Conservation (phyloP, 78 protist genomes). For the Emiliania huxleyi region DNA sequence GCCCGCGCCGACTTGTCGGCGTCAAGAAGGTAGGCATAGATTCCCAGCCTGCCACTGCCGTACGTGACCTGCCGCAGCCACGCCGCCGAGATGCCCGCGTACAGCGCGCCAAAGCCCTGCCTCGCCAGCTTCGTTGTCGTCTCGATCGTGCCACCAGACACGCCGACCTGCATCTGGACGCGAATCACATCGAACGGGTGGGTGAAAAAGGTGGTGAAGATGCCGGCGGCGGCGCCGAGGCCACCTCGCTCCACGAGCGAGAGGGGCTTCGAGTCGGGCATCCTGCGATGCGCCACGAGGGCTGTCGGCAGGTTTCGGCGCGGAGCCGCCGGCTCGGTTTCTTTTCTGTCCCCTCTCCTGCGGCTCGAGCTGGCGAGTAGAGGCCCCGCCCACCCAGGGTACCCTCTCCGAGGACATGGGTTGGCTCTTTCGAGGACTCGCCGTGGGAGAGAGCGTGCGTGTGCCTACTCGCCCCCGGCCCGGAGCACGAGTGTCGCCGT, state of each 20-base stretch:
- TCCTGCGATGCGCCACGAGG: too few species aligned
- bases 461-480: too few species aligned
- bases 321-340: too few species aligned
- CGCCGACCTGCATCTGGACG: neutral
- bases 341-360: too few species aligned
- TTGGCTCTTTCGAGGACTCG: too few species aligned
- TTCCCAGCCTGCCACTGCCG: neutral
- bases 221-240: neutral
- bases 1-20: neutral
- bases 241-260: neutral
- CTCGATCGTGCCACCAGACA: neutral
- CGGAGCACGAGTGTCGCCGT: too few species aligned
- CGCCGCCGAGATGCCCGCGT: neutral
- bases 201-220: neutral
- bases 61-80: neutral
- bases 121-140: neutral
- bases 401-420: too few species aligned
- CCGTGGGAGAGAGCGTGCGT: too few species aligned
- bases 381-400: too few species aligned
- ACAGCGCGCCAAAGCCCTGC: neutral
- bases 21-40: neutral
- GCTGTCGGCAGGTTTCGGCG: too few species aligned
- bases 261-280: too few species aligned
- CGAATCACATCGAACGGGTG: neutral
- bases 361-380: too few species aligned